These are phyloP conservation scores for Tetratostichococcus sp. DNA, from an alignment of 139 green algal genomes.

Conservation along the genomic window DNA sequence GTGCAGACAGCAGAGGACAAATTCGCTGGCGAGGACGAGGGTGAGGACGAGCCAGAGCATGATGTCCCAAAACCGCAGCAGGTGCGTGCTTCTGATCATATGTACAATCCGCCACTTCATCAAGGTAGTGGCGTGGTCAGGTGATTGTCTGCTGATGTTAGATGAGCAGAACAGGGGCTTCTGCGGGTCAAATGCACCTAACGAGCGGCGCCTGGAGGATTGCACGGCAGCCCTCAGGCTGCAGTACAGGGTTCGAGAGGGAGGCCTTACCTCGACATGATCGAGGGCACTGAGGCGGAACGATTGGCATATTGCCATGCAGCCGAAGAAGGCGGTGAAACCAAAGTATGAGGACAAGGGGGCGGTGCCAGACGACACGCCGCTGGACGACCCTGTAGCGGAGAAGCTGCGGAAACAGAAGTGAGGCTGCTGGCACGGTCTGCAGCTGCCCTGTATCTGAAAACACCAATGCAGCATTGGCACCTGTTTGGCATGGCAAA, in stretches of 20 bases:
- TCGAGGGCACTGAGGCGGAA: too few relatives aligned
- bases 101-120: not conserved
- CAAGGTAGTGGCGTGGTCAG: too few relatives aligned
- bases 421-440: constrained; percentile 12
- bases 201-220: too few relatives aligned
- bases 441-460: too few relatives aligned
- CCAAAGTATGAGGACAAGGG: constrained; percentile 40
- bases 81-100: constrained; percentile 12
- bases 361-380: constrained; percentile 24
- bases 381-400: constrained; percentile 48
- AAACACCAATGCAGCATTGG: too few relatives aligned
- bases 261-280: too few relatives aligned
- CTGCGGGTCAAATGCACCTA: too few relatives aligned
- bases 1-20: constrained; percentile 15
- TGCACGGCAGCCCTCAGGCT: too few relatives aligned
- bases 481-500: too few relatives aligned
- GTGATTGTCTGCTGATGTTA: not conserved
- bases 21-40: constrained; percentile 50
- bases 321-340: constrained; percentile 37
- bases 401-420: constrained; percentile 70
- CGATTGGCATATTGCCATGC: too few relatives aligned
- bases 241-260: too few relatives aligned
- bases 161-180: too few relatives aligned
- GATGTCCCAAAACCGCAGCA: constrained; percentile 40
- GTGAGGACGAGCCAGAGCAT: constrained; percentile 28